Conservation (phyloP, 106 monocot species). For the Dendrobium chrysotoxum region DNA sequence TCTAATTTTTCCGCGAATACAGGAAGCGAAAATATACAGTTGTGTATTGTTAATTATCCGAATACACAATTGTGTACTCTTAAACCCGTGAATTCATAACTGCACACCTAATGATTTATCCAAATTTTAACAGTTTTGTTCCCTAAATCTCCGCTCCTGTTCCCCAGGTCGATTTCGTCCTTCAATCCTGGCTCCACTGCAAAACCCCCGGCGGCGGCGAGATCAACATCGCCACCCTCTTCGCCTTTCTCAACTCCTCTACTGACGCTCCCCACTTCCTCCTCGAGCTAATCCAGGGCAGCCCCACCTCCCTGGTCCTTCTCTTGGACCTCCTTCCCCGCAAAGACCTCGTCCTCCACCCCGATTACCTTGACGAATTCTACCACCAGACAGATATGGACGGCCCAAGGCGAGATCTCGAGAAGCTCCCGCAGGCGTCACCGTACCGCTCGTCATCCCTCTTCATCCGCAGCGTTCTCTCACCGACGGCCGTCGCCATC, state of each 20-base stretch:
- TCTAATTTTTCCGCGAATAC: no score
- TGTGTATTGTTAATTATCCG: no score
- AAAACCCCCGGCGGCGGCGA: conserved; percentile 51
- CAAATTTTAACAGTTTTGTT: no score
- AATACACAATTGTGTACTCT: no score
- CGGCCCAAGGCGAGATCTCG: conserved; percentile 31
- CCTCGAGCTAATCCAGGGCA: conserved; percentile 80
- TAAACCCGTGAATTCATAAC: no score
- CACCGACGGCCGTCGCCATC: conserved; percentile 59
- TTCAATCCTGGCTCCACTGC: conserved; percentile 84
- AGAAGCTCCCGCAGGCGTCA: conserved; percentile 26
- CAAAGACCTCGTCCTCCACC: conserved; percentile 64
- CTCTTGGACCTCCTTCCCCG: conserved; percentile 67
- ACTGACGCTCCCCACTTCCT: conserved; percentile 81
- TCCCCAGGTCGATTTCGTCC: conserved; percentile 64
- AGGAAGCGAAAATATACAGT: no score
- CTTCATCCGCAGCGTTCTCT: conserved; percentile 55
- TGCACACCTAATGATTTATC: no score
- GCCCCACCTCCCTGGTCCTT: conserved; percentile 56
- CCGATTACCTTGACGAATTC: conserved; percentile 55
- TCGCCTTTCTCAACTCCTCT: conserved; percentile 49
- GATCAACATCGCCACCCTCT: conserved; percentile 67
- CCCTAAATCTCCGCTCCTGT: neutral
- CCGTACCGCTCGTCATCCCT: conserved; percentile 62
- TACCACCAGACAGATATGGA: conserved; percentile 41